Evolutionary conservation across 768 basidiomycete genomes (phyloP).

Genomic region (Agrocybe chaxingu): DNA sequence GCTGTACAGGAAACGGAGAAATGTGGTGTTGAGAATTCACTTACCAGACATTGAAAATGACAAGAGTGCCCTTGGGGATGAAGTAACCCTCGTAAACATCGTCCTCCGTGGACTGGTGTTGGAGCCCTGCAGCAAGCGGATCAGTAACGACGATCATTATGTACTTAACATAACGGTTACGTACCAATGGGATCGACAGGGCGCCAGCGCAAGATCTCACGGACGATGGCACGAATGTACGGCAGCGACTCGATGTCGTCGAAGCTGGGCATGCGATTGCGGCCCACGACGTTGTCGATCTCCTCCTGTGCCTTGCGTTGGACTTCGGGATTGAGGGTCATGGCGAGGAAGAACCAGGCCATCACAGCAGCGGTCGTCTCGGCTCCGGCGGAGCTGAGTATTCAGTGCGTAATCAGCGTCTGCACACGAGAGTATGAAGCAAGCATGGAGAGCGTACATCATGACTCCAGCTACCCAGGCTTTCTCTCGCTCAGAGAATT

Average conservation of each 20-base stretch:
- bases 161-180: too few species aligned
- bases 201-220: slow-evolving; percentile 15
- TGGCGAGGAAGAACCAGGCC: slow-evolving; percentile 24
- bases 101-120: slow-evolving; percentile 20
- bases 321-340: slow-evolving; percentile 27
- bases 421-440: too few species aligned
- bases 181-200: neutral
- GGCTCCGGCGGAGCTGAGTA: neutral
- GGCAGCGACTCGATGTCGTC: slow-evolving; percentile 23
- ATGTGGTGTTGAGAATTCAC: neutral
- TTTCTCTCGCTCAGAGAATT: too few species aligned
- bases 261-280: slow-evolving; percentile 22
- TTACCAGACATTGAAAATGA: slow-evolving; percentile 13
- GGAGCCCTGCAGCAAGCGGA: slow-evolving; percentile 13
- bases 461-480: too few species aligned
- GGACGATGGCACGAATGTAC: slow-evolving; percentile 19
- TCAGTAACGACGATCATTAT: too few species aligned
- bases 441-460: too few species aligned
- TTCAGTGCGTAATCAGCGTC: slow-evolving; percentile 13
- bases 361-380: slow-evolving; percentile 4
- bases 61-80: slow-evolving; percentile 19
- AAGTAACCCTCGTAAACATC: slow-evolving; percentile 26
- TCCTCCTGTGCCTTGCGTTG: slow-evolving; percentile 31
- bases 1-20: neutral
- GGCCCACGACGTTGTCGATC: slow-evolving; percentile 28